Percentiles rank a stretch among this genome's conserved stretches.
Evolutionary conservation across 148 eudicot genomes (phyloP).

Genomic region (Mesembryanthemum crystallinum): DNA sequence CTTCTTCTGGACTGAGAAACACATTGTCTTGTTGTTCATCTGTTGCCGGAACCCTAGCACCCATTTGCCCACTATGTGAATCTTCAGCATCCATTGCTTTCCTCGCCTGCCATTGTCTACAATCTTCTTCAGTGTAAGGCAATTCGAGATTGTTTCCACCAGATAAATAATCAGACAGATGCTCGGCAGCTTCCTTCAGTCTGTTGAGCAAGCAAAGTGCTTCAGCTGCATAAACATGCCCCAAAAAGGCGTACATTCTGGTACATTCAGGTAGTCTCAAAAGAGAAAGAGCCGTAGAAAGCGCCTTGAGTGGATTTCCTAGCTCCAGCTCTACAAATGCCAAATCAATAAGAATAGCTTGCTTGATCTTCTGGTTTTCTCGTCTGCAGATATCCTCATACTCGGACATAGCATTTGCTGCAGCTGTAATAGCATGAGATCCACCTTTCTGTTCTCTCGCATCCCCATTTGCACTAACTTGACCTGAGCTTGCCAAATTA

Average conservation of each 20-base stretch:
- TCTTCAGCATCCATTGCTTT: slow-evolving; percentile 61
- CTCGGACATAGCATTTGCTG: slow-evolving; percentile 43
- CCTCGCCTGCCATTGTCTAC: slow-evolving; percentile 53
- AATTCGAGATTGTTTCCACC: slow-evolving; percentile 41
- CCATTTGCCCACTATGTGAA: slow-evolving; percentile 30
- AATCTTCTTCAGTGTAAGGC: slow-evolving; percentile 76
- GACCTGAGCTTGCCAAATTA: slow-evolving; percentile 40
- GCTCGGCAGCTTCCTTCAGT: slow-evolving; percentile 82
- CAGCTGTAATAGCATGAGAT: slow-evolving; percentile 32
- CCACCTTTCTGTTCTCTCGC: slow-evolving; percentile 57
- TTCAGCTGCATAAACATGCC: slow-evolving; percentile 79
- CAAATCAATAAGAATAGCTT: slow-evolving; percentile 74
- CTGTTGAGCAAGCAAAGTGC: slow-evolving; percentile 80
- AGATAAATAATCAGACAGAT: slow-evolving; percentile 53
- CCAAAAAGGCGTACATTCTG: slow-evolving; percentile 55
- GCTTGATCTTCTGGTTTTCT: slow-evolving; percentile 66
- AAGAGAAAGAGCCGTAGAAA: slow-evolving; percentile 58
- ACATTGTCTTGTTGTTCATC: slow-evolving; percentile 41
- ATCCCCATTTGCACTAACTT: slow-evolving; percentile 66
- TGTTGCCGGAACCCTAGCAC: slow-evolving; percentile 20
- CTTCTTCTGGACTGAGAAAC: slow-evolving; percentile 69
- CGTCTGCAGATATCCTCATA: slow-evolving; percentile 56
- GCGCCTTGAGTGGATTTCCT: slow-evolving; percentile 67
- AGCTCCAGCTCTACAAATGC: slow-evolving; percentile 76
- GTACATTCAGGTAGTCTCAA: slow-evolving; percentile 62